Evolutionary conservation across 148 eudicot species (phyloP).

Genomic region (Simmondsia chinensis): DNA sequence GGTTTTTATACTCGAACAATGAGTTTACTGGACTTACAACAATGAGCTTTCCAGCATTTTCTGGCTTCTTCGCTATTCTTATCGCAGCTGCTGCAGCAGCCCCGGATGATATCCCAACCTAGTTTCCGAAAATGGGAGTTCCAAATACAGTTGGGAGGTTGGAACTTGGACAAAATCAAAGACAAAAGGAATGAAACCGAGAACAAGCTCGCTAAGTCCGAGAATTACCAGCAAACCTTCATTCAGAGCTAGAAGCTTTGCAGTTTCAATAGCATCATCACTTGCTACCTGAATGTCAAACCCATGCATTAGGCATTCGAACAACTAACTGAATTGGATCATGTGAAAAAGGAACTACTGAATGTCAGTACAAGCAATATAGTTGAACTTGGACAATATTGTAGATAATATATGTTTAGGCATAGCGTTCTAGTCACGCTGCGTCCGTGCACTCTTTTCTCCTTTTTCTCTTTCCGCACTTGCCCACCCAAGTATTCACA

Average conservation of each 20-base stretch:
- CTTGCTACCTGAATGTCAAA: conserved; percentile 15
- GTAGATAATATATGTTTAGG: too few species aligned
- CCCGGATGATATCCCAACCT: conserved; percentile 93
- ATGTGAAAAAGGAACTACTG: too few species aligned
- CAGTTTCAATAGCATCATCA: conserved; percentile 17
- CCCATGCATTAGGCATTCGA: too few species aligned
- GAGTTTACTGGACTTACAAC: conserved; percentile 37
- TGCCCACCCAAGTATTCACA: too few species aligned
- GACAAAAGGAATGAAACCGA: background rate
- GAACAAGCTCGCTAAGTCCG: too few species aligned
- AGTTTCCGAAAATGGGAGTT: background rate
- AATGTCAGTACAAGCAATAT: too few species aligned
- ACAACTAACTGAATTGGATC: too few species aligned
- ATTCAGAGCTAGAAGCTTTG: conserved; percentile 31
- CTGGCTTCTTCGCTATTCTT: conserved; percentile 50
- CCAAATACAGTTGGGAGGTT: background rate
- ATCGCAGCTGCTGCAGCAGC: conserved; percentile 79
- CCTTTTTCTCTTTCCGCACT: too few species aligned
- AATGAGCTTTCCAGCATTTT: conserved; percentile 60
- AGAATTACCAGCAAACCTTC: conserved; percentile 46
- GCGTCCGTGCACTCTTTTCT: too few species aligned
- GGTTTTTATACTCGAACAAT: background rate
- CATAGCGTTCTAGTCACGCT: too few species aligned
- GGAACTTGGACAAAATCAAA: conserved; percentile 3
- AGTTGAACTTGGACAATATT: too few species aligned